Conservation (phyloP, 352 stramenopile species). For the Globisporangium parvum region DNA sequence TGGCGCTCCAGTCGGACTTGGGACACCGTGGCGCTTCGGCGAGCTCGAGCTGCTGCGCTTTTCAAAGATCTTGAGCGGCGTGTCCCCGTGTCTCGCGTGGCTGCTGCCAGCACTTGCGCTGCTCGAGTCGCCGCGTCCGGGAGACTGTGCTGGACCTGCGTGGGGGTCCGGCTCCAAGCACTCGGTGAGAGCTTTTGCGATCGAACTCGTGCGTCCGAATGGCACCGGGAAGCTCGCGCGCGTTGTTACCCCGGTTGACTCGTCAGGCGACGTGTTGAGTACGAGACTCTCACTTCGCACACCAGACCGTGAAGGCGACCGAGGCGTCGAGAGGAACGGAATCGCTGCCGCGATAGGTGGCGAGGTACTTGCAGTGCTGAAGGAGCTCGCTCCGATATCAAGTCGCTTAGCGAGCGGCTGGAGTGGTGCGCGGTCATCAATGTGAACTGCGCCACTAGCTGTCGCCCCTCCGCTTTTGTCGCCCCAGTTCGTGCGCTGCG, state of each 20-base stretch:
- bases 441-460: not conserved
- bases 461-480: not conserved
- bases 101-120: not conserved
- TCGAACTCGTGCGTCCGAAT: constrained; percentile 14
- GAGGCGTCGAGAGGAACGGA: not conserved
- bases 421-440: not conserved
- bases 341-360: not conserved
- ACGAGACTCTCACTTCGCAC: not conserved
- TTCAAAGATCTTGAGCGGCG: constrained; percentile 5
- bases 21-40: not conserved
- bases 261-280: not conserved
- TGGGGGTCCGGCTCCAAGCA: not conserved
- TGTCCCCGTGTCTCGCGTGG: constrained; percentile 3
- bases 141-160: too few relatives aligned
- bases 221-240: not conserved
- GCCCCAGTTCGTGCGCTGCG: not conserved
- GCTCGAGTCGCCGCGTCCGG: not conserved
- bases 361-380: not conserved
- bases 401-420: not conserved
- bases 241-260: not conserved
- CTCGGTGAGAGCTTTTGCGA: constrained; percentile 20
- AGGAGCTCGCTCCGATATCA: not conserved
- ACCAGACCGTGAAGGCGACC: not conserved
- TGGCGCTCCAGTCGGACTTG: not conserved
- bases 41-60: constrained; percentile 14